phyloP scores from a whole-genome alignment of 495 filamentous ascomycete genomes.

The Xylaria palmicola region DNA sequence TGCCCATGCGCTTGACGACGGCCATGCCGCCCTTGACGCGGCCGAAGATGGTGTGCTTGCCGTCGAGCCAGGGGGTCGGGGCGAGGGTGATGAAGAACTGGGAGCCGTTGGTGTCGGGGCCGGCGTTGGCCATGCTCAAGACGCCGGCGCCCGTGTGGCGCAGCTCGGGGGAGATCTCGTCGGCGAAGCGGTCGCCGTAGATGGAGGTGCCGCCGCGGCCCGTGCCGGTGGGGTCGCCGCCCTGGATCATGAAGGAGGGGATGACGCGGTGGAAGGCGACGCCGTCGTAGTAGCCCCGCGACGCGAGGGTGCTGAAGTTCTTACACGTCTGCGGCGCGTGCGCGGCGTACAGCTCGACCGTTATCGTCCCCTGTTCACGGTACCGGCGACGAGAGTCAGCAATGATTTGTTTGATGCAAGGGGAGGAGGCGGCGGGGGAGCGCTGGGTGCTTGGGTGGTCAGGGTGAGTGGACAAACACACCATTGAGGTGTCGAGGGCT shows the following conservation, averaged over 20 bases:
- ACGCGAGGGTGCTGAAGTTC: conserved; percentile 80
- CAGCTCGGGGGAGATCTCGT: conserved; percentile 73
- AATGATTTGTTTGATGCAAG: too few species aligned
- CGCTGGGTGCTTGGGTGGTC: background rate
- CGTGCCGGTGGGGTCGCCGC: conserved; percentile 93
- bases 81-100: conserved; percentile 90
- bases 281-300: conserved; percentile 81
- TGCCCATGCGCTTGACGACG: conserved; percentile 83
- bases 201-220: conserved; percentile 87
- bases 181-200: conserved; percentile 92
- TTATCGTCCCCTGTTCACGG: conserved; percentile 64
- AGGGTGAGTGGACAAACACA: conserved; percentile 30
- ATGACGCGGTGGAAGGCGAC: conserved; percentile 93
- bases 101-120: conserved; percentile 89
- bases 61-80: conserved; percentile 95
- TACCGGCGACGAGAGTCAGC: too few species aligned
- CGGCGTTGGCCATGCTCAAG: conserved; percentile 93
- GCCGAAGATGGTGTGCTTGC: conserved; percentile 97
- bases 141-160: conserved; percentile 95
- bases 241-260: conserved; percentile 95
- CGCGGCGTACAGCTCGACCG: conserved; percentile 77
- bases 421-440: background rate
- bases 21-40: conserved; percentile 82
- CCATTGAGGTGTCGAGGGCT: conserved; percentile 79
- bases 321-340: conserved; percentile 66